Conservation (phyloP, 441 rosid species). For the Erysimum cheiri region DNA sequence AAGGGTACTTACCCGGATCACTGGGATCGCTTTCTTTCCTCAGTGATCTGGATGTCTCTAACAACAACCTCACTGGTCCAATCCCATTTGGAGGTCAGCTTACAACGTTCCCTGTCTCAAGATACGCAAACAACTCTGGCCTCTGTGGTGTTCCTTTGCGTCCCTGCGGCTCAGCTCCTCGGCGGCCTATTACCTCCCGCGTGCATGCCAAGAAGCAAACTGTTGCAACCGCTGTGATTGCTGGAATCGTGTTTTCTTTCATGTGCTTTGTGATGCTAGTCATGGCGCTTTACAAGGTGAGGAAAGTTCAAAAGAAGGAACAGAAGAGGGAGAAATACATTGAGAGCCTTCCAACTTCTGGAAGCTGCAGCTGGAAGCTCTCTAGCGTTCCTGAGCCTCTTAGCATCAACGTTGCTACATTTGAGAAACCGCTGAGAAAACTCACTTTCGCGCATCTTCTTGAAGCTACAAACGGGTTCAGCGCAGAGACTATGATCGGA, state of each 20-base stretch:
- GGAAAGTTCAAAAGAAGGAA: constrained; percentile 57
- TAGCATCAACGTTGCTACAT: constrained; percentile 88
- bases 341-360: constrained; percentile 90
- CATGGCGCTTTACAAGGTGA: constrained; percentile 63
- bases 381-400: constrained; percentile 86
- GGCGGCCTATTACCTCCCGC: constrained; percentile 13
- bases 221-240: constrained; percentile 58
- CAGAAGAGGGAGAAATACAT: constrained; percentile 80
- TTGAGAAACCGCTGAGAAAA: constrained; percentile 87
- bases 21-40: constrained; percentile 81
- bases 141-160: constrained; percentile 88
- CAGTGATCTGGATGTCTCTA: constrained; percentile 90
- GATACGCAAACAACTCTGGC: constrained; percentile 88
- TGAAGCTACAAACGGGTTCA: constrained; percentile 96
- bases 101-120: constrained; percentile 82
- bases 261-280: constrained; percentile 65
- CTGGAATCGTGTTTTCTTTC: constrained; percentile 67
- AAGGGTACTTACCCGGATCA: constrained; percentile 77
- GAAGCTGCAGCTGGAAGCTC: constrained; percentile 88
- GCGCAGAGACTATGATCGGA: constrained; percentile 86
- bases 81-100: constrained; percentile 96
- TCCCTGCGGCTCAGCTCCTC: constrained; percentile 61
- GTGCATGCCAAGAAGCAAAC: constrained; percentile 49
- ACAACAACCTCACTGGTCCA: constrained; percentile 79
- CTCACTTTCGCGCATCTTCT: constrained; percentile 87